Evolutionary conservation across 352 stramenopile species (phyloP), one percentile per base, ranked within the genome.

Genomic region (Halophytophthora polymorphica): DNA sequence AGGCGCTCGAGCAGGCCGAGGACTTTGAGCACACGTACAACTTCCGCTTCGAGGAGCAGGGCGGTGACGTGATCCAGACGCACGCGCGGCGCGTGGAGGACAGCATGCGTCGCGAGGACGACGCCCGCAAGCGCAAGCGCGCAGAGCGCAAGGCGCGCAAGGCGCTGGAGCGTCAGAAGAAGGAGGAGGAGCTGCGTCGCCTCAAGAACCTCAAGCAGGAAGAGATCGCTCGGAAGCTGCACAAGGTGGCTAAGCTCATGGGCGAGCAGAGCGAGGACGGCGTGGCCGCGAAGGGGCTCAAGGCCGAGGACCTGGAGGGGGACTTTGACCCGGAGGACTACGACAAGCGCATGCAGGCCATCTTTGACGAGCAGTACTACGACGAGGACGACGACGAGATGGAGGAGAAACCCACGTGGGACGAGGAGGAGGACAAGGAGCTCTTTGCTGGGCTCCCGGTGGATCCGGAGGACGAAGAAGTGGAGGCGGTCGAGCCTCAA

Each of bases 281-380:
- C 42, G 50, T 44, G 31, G 71, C 76, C 21, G 56, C 57, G 13
- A 37, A 55, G 17, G 83, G 91, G 31, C 58, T 86, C 2, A 76
- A 76, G 43, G 58, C 66, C 15, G 60, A 77, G 33, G 80, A 96
- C 57, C 62, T 98, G 52, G 96, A 99, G 23, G 96, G 88, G 12
- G 96, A 98, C 21, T 99, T 97, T 51, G 95, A 99, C 69, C 93
- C 95, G 0, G 96, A 98, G 22, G 93, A 97, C 50, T 98, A 98
- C 64, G 96, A 99, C 69, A 82, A 89, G 45, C 78, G 94, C 33
- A 99, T 99, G 96, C 82, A 94, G 55, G 65, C 93, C 19, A 83
- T 98, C 21, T 99, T 99, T 66, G 90, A 98, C 44, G 96, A 99
- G 41, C 88, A 98, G 33, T 99, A 98, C 76, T 99, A 99, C 65